Evolutionary conservation across 257 asterid genomes (phyloP).

Genomic region (Solanum pinnatisectum): DNA sequence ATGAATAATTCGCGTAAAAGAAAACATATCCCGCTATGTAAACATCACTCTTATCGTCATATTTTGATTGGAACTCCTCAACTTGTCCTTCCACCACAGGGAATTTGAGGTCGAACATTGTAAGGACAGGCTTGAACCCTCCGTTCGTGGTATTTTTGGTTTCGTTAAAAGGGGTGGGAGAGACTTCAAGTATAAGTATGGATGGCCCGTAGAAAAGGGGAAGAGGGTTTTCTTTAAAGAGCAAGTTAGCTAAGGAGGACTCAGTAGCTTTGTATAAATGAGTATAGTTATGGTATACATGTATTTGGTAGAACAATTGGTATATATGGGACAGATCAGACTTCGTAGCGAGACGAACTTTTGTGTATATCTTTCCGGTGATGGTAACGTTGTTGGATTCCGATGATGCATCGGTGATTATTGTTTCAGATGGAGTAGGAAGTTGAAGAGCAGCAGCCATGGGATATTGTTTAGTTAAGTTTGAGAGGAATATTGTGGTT

Average conservation of each 20-base stretch:
- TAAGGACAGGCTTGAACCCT: neutral
- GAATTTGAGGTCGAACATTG: neutral
- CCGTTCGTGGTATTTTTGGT: neutral
- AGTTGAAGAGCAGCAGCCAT: neutral
- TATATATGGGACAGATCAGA: neutral
- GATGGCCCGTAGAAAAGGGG: neutral
- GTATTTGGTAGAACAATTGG: neutral
- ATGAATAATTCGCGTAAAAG: neutral
- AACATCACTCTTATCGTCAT: neutral
- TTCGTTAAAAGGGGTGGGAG: neutral
- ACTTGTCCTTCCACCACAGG: neutral
- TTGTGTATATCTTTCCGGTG: neutral
- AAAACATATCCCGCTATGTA: neutral
- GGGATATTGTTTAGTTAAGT: neutral
- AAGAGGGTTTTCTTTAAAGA: neutral
- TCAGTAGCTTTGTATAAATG: neutral
- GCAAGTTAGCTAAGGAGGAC: neutral
- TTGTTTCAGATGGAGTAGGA: neutral
- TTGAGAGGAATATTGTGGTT: neutral
- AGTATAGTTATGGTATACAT: neutral
- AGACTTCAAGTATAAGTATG: neutral
- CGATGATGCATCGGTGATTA: neutral
- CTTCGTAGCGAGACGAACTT: neutral
- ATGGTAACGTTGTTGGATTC: neutral
- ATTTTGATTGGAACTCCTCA: neutral